Evolutionary conservation across 257 asterid species (phyloP).

Genomic region (Mentha longifolia): DNA sequence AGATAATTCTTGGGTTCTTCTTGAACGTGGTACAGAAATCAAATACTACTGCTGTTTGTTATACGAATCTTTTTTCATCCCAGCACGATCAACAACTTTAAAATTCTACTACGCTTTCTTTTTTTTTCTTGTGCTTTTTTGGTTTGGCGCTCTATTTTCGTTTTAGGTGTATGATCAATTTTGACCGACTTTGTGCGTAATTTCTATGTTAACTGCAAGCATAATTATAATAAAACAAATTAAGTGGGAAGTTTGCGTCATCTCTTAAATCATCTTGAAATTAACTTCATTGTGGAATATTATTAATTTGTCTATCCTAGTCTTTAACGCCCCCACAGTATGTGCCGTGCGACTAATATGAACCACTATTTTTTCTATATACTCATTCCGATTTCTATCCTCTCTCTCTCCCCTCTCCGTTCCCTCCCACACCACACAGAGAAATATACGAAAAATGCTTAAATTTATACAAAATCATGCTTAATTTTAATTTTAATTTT

Average conservation of each 20-base stretch:
- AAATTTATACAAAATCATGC: too few species aligned
- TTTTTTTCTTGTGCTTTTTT: neutral
- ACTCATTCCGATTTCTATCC: neutral
- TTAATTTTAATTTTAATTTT: too few species aligned
- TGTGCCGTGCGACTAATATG: neutral
- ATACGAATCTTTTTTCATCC: neutral
- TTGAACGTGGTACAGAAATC: neutral
- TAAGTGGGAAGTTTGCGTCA: slow-evolving; percentile 27
- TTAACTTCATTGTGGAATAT: slow-evolving; percentile 27
- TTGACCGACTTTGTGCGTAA: neutral
- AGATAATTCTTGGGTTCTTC: too few species aligned
- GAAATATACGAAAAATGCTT: too few species aligned
- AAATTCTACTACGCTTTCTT: neutral
- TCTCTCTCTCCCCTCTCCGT: too few species aligned
- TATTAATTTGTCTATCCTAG: slow-evolving; percentile 10
- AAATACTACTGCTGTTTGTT: neutral
- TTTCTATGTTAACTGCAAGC: neutral
- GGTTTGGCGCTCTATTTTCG: neutral
- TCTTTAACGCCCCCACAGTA: neutral
- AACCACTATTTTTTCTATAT: neutral
- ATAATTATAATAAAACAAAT: neutral
- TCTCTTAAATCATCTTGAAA: slow-evolving; percentile 35
- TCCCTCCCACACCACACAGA: neutral
- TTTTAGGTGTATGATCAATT: neutral
- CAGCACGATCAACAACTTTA: neutral